Evolutionary conservation across 257 asterid genomes (phyloP).

Genomic region (Solanum lignicaule): DNA sequence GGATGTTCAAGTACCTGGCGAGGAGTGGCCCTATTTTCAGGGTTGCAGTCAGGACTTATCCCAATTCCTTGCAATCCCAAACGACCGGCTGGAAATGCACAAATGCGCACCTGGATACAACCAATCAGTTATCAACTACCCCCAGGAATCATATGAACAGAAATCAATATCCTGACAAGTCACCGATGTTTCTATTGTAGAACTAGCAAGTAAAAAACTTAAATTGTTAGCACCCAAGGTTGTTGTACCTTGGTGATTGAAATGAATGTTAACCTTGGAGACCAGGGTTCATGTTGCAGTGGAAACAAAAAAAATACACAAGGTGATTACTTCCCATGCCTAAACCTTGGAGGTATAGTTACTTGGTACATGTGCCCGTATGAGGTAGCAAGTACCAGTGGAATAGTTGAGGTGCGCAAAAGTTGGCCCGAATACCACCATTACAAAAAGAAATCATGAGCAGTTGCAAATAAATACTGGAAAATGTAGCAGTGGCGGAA

Average conservation of each 20-base stretch:
- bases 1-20: slow-evolving; percentile 49
- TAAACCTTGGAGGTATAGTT: background rate
- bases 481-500: background rate
- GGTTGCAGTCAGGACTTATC: slow-evolving; percentile 92
- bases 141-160: background rate
- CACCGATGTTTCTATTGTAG: background rate
- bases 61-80: slow-evolving; percentile 78
- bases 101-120: slow-evolving; percentile 60
- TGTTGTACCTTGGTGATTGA: background rate
- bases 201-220: background rate
- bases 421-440: background rate
- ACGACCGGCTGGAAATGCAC: slow-evolving; percentile 83
- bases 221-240: background rate
- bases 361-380: background rate
- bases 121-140: background rate
- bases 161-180: background rate
- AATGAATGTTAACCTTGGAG: background rate
- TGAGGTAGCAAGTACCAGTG: background rate
- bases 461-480: background rate
- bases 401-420: background rate
- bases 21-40: slow-evolving; percentile 67
- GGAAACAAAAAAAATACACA: background rate
- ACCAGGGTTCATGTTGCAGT: background rate
- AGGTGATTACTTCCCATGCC: background rate
- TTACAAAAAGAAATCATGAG: background rate